These are phyloP conservation scores for Myxozyma monticola DNA, from an alignment of 805 yeast genomes.

Conservation along the genomic window DNA sequence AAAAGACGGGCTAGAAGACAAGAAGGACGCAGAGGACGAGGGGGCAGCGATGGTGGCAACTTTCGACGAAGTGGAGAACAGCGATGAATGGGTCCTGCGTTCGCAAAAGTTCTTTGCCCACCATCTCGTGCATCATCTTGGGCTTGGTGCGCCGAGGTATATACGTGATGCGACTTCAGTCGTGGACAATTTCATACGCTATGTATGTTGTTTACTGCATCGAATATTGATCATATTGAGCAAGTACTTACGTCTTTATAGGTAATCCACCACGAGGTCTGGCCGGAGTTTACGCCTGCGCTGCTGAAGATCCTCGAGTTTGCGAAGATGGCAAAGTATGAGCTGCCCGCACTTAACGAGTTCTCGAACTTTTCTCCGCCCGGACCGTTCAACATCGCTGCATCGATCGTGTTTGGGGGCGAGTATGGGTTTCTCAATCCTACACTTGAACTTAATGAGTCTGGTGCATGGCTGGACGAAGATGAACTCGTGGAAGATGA, in stretches of 20 bases:
- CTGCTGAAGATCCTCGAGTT: not conserved
- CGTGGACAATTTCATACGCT: conserved; percentile 10
- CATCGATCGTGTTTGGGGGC: conserved; percentile 2
- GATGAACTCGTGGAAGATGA: not conserved
- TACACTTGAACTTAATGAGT: not conserved
- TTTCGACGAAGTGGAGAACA: conserved; percentile 1
- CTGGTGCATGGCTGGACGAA: not conserved
- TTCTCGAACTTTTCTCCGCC: not conserved
- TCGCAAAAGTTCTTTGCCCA: conserved; percentile 2
- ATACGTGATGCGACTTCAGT: conserved; percentile 7
- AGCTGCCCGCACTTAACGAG: conserved; percentile 1
- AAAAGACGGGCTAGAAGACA: not conserved
- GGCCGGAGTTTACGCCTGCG: conserved; percentile 11
- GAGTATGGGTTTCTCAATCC: conserved; percentile 4
- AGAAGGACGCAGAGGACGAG: not conserved
- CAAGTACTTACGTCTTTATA: not conserved
- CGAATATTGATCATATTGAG: not conserved
- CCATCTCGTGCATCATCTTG: not conserved
- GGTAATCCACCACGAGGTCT: conserved; percentile 12
- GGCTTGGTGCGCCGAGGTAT: not conserved
- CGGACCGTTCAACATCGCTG: conserved; percentile 6
- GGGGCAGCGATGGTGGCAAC: no score
- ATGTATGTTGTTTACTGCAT: not conserved
- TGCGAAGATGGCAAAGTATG: not conserved
- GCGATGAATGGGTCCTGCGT: not conserved